Conservation (phyloP, 1,284 basidiomycete genomes). For the Testicularia cyperi region DNA sequence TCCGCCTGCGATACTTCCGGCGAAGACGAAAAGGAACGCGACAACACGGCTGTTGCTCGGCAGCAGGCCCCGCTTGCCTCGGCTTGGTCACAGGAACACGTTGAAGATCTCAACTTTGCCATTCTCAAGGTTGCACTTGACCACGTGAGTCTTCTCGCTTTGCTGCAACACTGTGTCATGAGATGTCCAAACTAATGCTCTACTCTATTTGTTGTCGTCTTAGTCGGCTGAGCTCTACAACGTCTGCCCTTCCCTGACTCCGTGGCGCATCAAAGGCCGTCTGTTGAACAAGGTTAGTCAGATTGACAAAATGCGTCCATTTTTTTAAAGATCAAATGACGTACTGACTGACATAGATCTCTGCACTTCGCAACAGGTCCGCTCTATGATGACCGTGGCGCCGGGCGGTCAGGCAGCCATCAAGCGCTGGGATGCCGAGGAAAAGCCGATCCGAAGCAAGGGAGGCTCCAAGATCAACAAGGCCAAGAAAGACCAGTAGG, state of each 20-base stretch:
- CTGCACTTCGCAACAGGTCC: conserved; percentile 15
- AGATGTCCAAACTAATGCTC: background rate
- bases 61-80: background rate
- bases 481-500: too few species aligned
- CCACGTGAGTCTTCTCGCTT: conserved; percentile 11
- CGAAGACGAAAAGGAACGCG: too few species aligned
- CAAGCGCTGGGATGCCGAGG: conserved; percentile 29
- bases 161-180: background rate
- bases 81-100: conserved; percentile 10
- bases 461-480: background rate
- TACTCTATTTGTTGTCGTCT: background rate
- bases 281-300: conserved; percentile 17
- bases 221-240: conserved; percentile 26
- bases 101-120: conserved; percentile 33
- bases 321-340: too few species aligned
- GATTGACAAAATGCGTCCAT: background rate
- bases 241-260: conserved; percentile 12
- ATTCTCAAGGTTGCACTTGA: conserved; percentile 25
- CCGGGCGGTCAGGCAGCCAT: conserved; percentile 13
- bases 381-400: conserved; percentile 13
- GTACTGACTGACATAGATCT: too few species aligned
- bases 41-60: background rate
- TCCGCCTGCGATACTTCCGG: conserved; percentile 3
- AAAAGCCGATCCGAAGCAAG: conserved; percentile 12
- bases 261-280: conserved; percentile 25